Conservation (phyloP, 345 rosid genomes). For the Lenwebbia sp. region DNA sequence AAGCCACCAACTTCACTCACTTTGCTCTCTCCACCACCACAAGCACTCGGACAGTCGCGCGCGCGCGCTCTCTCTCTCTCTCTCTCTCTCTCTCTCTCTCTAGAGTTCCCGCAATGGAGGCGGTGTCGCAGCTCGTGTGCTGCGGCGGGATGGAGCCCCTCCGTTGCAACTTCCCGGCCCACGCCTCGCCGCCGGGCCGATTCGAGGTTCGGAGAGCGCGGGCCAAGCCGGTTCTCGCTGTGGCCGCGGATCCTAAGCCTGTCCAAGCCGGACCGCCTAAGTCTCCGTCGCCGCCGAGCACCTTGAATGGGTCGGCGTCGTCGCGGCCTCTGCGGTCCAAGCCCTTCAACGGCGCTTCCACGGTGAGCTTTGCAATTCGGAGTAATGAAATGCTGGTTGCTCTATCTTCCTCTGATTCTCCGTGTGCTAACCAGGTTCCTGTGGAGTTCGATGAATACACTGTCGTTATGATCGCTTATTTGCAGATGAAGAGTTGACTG, state of each 20-base stretch:
- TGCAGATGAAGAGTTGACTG: not conserved
- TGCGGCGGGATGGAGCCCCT: slow-evolving; percentile 8
- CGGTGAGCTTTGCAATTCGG: slow-evolving; percentile 17
- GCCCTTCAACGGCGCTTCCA: slow-evolving; percentile 45
- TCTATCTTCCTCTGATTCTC: not conserved
- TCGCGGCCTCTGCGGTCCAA: slow-evolving; percentile 25
- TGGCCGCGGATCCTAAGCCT: slow-evolving; percentile 74
- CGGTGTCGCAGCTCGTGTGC: slow-evolving; percentile 9
- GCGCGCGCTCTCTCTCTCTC: not conserved
- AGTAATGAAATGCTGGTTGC: not conserved
- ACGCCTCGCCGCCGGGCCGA: not conserved
- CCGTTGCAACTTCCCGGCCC: not conserved
- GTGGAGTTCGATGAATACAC: not conserved
- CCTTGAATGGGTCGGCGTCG: slow-evolving; percentile 30
- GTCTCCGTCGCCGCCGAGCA: slow-evolving; percentile 15
- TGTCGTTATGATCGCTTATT: not conserved
- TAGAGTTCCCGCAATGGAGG: not conserved
- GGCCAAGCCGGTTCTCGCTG: slow-evolving; percentile 18
- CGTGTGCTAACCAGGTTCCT: not conserved
- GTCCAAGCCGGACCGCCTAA: slow-evolving; percentile 20
- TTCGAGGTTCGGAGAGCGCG: not conserved
- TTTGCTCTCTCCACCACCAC: not conserved
- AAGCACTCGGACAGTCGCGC: not conserved
- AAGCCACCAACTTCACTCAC: no score
- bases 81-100: not conserved